Evolutionary conservation across 352 stramenopile species (phyloP).

Genomic region (Phytophthora constricta): DNA sequence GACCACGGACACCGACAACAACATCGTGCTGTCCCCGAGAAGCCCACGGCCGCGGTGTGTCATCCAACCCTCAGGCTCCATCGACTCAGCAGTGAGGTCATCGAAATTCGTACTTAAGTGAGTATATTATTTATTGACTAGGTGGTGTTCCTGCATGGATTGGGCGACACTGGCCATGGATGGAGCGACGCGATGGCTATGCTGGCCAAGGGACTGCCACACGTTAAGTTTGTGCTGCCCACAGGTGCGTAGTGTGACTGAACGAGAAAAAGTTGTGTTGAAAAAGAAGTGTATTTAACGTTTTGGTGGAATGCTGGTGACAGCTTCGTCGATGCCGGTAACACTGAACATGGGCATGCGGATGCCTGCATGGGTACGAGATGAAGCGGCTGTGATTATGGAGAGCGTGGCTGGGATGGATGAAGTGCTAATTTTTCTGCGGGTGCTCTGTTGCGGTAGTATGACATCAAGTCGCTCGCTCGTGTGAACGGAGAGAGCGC

Average conservation of each 20-base stretch:
- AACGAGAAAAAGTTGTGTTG: too few relatives aligned
- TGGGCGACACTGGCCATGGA: conserved; percentile 92
- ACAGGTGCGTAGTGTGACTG: conserved; percentile 46
- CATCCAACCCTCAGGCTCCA: background rate
- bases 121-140: conserved; percentile 13
- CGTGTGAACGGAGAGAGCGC: conserved; percentile 88
- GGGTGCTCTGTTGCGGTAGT: conserved; percentile 47
- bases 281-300: too few relatives aligned
- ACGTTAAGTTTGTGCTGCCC: conserved; percentile 83
- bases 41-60: conserved; percentile 41
- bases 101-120: background rate
- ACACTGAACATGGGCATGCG: conserved; percentile 95
- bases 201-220: conserved; percentile 60
- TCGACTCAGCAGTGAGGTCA: background rate
- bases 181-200: conserved; percentile 75
- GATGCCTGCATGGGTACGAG: conserved; percentile 92
- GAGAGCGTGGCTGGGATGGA: background rate
- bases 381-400: background rate
- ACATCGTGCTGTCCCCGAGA: conserved; percentile 42
- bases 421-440: background rate
- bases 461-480: conserved; percentile 93
- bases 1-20: conserved; percentile 44
- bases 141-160: conserved; percentile 89
- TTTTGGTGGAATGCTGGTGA: too few relatives aligned
- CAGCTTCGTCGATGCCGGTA: conserved; percentile 89